A percentile compares a stretch with the other conserved stretches of the same genome.
Evolutionary conservation across 768 basidiomycete species (phyloP).

Genomic region (Cantharellus cinnabarinus): DNA sequence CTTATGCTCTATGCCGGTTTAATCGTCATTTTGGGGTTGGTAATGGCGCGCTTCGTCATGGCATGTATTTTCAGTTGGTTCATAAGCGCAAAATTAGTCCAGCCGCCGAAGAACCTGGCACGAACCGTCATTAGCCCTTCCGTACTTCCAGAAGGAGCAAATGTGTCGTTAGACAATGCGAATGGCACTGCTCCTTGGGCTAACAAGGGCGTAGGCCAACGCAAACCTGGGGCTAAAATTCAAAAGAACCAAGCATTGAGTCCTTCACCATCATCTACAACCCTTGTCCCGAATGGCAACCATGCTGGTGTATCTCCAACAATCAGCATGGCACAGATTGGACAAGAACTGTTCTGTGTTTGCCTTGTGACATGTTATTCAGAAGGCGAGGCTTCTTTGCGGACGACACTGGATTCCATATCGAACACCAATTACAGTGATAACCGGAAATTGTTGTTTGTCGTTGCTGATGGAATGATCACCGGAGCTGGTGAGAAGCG

Average conservation of each 20-base stretch:
- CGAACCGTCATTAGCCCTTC: slow-evolving; percentile 80
- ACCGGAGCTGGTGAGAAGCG: slow-evolving; percentile 91
- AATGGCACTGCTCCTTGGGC: slow-evolving; percentile 94
- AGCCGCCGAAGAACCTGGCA: slow-evolving; percentile 56
- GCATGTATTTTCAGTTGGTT: slow-evolving; percentile 96
- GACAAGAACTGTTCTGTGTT: slow-evolving; percentile 83
- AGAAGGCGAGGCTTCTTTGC: slow-evolving; percentile 82
- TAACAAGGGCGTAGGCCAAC: slow-evolving; percentile 12
- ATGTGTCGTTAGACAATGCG: slow-evolving; percentile 75
- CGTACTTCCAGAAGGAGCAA: slow-evolving; percentile 92
- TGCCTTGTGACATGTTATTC: slow-evolving; percentile 97
- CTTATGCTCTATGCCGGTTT: slow-evolving; percentile 81
- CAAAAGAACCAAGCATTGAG: slow-evolving; percentile 23
- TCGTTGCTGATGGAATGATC: slow-evolving; percentile 97
- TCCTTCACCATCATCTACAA: slow-evolving; percentile 36
- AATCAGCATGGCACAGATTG: slow-evolving; percentile 78
- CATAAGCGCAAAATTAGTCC: slow-evolving; percentile 62
- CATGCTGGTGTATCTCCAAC: slow-evolving; percentile 25
- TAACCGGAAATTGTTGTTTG: slow-evolving; percentile 72
- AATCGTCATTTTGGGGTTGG: slow-evolving; percentile 76
- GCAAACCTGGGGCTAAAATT: slow-evolving; percentile 17
- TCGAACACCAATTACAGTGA: slow-evolving; percentile 84
- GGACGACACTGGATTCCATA: slow-evolving; percentile 84
- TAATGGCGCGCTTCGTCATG: slow-evolving; percentile 85
- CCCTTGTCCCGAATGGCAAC: slow-evolving; percentile 24